Evolutionary conservation across 1,284 basidiomycete genomes (phyloP).

Genomic region (Rhodofomes roseus): DNA sequence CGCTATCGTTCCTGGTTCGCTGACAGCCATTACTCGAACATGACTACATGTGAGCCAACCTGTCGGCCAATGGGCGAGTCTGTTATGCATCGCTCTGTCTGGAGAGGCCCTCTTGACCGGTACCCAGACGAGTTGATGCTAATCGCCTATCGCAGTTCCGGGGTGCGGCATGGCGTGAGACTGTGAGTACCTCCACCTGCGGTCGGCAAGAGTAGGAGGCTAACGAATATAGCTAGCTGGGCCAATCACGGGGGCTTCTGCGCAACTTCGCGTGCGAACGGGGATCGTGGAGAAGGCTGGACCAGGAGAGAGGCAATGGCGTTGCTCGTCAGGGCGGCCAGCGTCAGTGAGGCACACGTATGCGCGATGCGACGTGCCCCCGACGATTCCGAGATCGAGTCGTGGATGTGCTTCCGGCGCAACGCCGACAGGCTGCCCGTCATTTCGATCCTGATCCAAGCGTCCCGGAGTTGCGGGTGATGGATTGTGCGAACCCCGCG

Average conservation of each 20-base stretch:
- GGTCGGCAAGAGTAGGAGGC: background rate
- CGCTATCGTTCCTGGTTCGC: slow-evolving; percentile 2
- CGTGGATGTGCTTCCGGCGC: background rate
- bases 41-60: background rate
- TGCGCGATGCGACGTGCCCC: background rate
- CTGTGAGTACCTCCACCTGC: background rate
- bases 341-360: background rate
- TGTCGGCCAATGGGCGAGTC: slow-evolving; percentile 1
- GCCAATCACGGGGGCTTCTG: background rate
- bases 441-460: background rate
- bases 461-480: background rate
- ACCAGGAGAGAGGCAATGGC: background rate
- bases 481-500: background rate
- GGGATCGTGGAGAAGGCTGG: background rate
- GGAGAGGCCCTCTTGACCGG: background rate
- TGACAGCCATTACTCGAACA: background rate
- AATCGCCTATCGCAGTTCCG: slow-evolving; percentile 9
- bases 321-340: background rate
- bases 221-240: background rate
- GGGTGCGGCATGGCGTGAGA: slow-evolving; percentile 1
- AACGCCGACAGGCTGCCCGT: background rate
- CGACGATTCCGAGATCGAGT: background rate
- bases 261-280: slow-evolving; percentile 1
- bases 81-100: background rate
- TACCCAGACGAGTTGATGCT: background rate